Evolutionary conservation across 139 green algal genomes (phyloP), one percentile per base, ranked within the genome.

Genomic region (Eudorina sp.): DNA sequence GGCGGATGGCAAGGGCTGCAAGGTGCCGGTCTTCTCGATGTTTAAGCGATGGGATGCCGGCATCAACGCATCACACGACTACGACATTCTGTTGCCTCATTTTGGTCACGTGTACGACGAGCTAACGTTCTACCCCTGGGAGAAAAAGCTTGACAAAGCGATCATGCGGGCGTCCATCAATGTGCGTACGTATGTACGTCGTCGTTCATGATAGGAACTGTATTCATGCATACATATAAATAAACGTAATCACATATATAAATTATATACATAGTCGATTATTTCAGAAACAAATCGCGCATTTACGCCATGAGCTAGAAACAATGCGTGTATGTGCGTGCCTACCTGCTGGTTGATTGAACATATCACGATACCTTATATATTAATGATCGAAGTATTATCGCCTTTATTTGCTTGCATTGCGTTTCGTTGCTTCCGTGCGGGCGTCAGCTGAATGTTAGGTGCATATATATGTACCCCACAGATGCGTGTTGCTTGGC

Each of bases 11-110:
- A 31, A 55, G 23, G 70, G 43, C 23, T 88, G 83, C 66, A 31
- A 51, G 8, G 83, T 60, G 14, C 83, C 83, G 31, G 53, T 84
- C 7, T 80, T 91, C 43, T 62, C 68, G 1, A 62, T 88, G 23
- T 80, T 88, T 70, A 91, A 91, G 70, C n/a, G 27, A 4, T 91
- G 87, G 87, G 45, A 85, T 25, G 41, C 34, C 72, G 41, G 13
- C 14, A 5, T 5, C 0, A 51, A 46, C 29, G 31, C 55, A 3
- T 48, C 62, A 7, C 25, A 60, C 9, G 66, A 91, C 14, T 45
- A n/a, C 7, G 90, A 93, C 68, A 53, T 93, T 5, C 78, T 93
- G n/a, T 68, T 91, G 45, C 90, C 90, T 25, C 89, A 89, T 29
- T 93, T 90, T 77, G 85, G 74, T 6, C 86, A 93, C 76, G 53